Percentiles rank a stretch among this genome's conserved stretches.
Evolutionary conservation across 177 flowering plant genomes (phyloP).

Genomic region (Telopea speciosissima): DNA sequence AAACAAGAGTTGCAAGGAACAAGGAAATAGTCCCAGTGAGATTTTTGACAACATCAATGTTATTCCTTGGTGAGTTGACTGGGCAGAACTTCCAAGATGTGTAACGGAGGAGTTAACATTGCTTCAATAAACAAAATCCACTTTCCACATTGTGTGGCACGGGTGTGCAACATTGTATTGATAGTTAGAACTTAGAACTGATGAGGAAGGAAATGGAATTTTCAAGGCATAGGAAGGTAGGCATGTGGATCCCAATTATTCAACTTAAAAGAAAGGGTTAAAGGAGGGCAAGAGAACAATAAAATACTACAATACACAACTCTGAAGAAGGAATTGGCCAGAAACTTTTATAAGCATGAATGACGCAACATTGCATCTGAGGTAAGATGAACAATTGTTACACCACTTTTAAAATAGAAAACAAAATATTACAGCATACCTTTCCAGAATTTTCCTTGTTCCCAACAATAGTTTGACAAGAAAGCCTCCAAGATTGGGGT

Average conservation of each 20-base stretch:
- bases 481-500: constrained; percentile 95
- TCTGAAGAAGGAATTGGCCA: neutral
- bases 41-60: no score
- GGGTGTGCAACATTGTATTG: neutral
- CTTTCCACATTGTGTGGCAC: no score
- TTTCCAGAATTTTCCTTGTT: constrained; percentile 90
- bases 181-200: neutral
- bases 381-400: neutral
- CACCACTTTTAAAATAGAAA: no score
- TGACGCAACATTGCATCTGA: neutral
- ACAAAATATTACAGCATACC: constrained; percentile 33
- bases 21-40: neutral
- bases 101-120: neutral
- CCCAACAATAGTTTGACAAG: constrained; percentile 97
- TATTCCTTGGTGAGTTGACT: neutral
- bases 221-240: neutral
- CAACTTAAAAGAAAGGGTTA: neutral
- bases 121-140: neutral
- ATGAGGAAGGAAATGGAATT: neutral
- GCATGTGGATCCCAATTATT: neutral
- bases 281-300: neutral
- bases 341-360: neutral
- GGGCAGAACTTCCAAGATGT: no score
- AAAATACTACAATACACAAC: neutral
- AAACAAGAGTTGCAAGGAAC: neutral